Evolutionary conservation across 169 alveolate genomes (phyloP).

Genomic region (Cryptosporidium tyzzeri): DNA sequence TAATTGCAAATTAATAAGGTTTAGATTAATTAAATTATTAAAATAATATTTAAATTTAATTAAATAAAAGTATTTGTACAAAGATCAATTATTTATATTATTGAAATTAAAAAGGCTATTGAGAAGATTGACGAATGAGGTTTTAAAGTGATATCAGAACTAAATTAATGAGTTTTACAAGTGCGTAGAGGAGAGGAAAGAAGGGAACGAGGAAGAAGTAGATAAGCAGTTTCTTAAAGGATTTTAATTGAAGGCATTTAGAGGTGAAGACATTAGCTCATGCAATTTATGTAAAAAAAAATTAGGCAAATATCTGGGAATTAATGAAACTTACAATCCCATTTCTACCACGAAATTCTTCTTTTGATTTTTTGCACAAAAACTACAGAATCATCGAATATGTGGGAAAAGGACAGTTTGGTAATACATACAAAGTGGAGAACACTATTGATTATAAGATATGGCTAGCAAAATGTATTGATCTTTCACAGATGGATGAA

Average conservation of each 20-base stretch:
- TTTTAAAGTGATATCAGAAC: not conserved
- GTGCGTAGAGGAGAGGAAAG: not conserved
- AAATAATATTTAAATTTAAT: not conserved
- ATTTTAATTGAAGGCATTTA: not conserved
- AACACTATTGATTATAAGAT: slow-evolving; percentile 50
- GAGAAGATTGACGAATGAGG: not conserved
- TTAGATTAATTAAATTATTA: not conserved
- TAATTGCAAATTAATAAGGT: not conserved
- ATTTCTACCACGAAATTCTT: slow-evolving; percentile 62
- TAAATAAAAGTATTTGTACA: not conserved
- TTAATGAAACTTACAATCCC: slow-evolving; percentile 71
- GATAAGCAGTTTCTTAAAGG: not conserved
- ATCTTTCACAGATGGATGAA: slow-evolving; percentile 76
- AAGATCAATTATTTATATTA: not conserved
- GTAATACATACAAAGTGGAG: slow-evolving; percentile 59
- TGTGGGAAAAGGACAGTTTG: slow-evolving; percentile 75
- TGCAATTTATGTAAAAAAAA: not conserved
- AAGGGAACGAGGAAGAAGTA: not conserved
- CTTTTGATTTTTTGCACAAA: slow-evolving; percentile 64
- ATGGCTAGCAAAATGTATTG: slow-evolving; percentile 76
- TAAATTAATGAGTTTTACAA: not conserved
- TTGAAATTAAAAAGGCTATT: not conserved
- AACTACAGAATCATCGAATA: slow-evolving; percentile 63
- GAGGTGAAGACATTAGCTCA: not conserved
- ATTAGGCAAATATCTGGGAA: not conserved